phyloP scores from a whole-genome alignment of 768 basidiomycete species.

The Lanmaoa pseudosensibilis region DNA sequence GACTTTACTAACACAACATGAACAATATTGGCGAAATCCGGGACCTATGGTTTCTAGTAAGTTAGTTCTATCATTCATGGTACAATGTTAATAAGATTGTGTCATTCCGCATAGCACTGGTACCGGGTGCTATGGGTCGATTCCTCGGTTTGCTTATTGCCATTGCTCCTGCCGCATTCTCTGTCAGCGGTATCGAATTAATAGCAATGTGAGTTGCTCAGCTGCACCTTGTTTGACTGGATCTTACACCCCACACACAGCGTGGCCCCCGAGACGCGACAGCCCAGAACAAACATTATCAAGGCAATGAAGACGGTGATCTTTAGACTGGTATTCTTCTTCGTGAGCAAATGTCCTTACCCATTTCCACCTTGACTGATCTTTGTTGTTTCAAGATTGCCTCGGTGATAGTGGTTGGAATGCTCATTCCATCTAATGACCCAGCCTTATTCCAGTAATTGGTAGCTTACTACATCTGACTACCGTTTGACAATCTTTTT shows the following conservation, averaged over 20 bases:
- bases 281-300: conserved; percentile 75
- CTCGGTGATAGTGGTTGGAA: conserved; percentile 56
- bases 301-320: conserved; percentile 78
- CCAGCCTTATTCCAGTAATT: conserved; percentile 44
- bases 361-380: background rate
- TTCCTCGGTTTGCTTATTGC: conserved; percentile 25
- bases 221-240: conserved; percentile 10
- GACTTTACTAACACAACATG: background rate
- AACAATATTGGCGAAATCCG: conserved; percentile 25
- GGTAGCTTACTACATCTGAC: background rate
- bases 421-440: conserved; percentile 76
- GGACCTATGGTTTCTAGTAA: conserved; percentile 27
- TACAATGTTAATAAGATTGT: background rate
- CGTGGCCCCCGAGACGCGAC: conserved; percentile 74
- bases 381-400: conserved; percentile 11
- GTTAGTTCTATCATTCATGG: background rate
- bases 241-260: conserved; percentile 33
- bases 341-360: conserved; percentile 4
- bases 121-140: conserved; percentile 22
- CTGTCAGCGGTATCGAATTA: conserved; percentile 75
- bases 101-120: conserved; percentile 9
- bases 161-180: conserved; percentile 50
- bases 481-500: background rate
- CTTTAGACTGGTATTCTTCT: conserved; percentile 60
- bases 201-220: conserved; percentile 56